Conservation (phyloP, 352 stramenopile species). For the Peronosclerospora sorghi region DNA sequence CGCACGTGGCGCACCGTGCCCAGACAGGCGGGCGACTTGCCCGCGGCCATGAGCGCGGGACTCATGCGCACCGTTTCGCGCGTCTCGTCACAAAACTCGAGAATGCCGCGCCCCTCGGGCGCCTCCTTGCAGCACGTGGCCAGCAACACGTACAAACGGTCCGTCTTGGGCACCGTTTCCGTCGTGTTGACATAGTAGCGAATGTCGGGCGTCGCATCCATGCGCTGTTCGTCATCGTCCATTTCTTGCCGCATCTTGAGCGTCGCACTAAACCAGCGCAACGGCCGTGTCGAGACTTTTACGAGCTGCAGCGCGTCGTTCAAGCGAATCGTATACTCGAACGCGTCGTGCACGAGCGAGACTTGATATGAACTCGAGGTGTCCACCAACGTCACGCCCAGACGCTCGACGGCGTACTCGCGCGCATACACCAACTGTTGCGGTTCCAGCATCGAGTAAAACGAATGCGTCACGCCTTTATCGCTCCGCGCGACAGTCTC, state of each 20-base stretch:
- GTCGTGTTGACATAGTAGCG: constrained; percentile 71
- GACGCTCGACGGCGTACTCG: constrained; percentile 26
- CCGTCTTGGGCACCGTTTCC: constrained; percentile 38
- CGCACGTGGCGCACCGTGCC: constrained; percentile 50
- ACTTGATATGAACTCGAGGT: constrained; percentile 44
- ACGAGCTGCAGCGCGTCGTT: constrained; percentile 42
- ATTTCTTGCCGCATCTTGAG: constrained; percentile 79
- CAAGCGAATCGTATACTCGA: constrained; percentile 60
- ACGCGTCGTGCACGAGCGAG: constrained; percentile 43
- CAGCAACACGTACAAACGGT: constrained; percentile 32
- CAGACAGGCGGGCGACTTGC: constrained; percentile 28
- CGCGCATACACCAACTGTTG: constrained; percentile 24
- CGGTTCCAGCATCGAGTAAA: constrained; percentile 53
- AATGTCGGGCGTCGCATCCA: constrained; percentile 62
- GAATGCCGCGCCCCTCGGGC: constrained; percentile 33
- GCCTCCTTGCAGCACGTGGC: constrained; percentile 20
- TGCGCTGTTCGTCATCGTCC: constrained; percentile 36
- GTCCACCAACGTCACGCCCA: constrained; percentile 30
- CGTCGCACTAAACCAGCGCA: constrained; percentile 66
- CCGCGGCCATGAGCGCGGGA: constrained; percentile 29
- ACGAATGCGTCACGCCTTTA: constrained; percentile 66
- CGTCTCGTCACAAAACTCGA: constrained; percentile 44
- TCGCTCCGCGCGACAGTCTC: constrained; percentile 27
- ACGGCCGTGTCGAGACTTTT: constrained; percentile 47
- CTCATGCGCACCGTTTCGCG: constrained; percentile 41